Percentiles rank a stretch among this genome's conserved stretches.
phyloP scores from a whole-genome alignment of 1,139 yeast genomes.

The Blastobotrys ciferrii region DNA sequence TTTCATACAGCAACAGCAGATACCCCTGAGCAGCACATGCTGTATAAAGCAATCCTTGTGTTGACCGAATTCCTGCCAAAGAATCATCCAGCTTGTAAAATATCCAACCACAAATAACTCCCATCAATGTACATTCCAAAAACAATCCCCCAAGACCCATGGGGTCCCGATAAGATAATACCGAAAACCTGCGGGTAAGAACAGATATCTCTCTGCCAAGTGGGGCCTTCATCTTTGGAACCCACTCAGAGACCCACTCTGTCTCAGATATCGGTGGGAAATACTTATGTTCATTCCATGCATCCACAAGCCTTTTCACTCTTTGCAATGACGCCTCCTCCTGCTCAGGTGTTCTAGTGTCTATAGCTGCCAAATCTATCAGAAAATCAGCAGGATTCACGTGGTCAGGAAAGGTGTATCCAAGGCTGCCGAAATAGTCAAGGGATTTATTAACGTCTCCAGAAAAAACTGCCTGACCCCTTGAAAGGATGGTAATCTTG shows the following conservation, averaged over 20 bases:
- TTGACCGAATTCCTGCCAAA: conserved; percentile 65
- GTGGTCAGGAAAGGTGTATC: conserved; percentile 46
- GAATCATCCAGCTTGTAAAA: conserved; percentile 64
- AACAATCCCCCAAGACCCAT: conserved; percentile 53
- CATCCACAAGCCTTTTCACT: conserved; percentile 45
- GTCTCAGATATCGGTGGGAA: not conserved
- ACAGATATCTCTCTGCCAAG: conserved; percentile 53
- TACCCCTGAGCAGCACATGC: conserved; percentile 68
- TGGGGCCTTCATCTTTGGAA: conserved; percentile 33
- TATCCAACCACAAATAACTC: conserved; percentile 70
- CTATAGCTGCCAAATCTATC: conserved; percentile 70
- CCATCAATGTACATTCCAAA: conserved; percentile 56
- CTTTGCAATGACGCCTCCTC: conserved; percentile 47
- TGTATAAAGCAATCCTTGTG: conserved; percentile 62
- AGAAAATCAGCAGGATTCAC: conserved; percentile 63
- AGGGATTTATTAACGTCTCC: conserved; percentile 51
- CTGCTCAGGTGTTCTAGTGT: conserved; percentile 43
- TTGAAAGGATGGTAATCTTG: conserved; percentile 64
- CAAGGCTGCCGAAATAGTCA: conserved; percentile 52
- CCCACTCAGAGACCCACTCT: not conserved
- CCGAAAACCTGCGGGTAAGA: conserved; percentile 54
- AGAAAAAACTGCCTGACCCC: conserved; percentile 59
- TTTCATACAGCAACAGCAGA: conserved; percentile 65
- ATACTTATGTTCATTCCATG: conserved; percentile 46
- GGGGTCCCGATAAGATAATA: conserved; percentile 59